These are phyloP conservation scores for Trichoderma aggressivum DNA, from an alignment of 2,329 filamentous ascomycete species.

Conservation along the genomic window DNA sequence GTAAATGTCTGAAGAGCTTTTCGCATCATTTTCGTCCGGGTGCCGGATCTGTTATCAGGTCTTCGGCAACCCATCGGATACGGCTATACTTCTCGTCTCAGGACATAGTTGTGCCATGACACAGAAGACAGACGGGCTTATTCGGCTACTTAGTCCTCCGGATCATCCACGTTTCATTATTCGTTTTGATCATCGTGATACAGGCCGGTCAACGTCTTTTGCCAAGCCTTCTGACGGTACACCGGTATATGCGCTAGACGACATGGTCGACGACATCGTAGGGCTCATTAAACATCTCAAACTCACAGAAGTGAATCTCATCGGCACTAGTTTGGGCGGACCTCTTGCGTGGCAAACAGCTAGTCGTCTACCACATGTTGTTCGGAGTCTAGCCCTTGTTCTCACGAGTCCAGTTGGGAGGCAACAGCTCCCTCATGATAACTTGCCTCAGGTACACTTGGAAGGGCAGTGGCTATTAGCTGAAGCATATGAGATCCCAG, in stretches of 20 bases:
- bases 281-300: neutral
- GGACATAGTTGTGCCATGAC: neutral
- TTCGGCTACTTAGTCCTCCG: neutral
- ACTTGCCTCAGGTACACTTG: neutral
- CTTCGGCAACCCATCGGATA: neutral
- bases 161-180: neutral
- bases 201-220: neutral
- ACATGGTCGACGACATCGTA: neutral
- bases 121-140: neutral
- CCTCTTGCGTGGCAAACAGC: conserved; percentile 1
- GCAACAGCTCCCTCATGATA: neutral
- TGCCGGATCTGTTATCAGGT: conserved; percentile 1
- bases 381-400: neutral
- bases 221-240: neutral
- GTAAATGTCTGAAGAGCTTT: neutral
- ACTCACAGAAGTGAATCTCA: neutral
- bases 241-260: neutral
- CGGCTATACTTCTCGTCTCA: neutral
- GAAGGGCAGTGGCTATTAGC: neutral
- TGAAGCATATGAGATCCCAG: neutral
- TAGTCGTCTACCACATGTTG: neutral
- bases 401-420: neutral
- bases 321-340: neutral
- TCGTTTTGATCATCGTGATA: neutral
- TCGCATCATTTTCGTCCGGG: neutral